Base-by-base conservation (phyloP, 2,329 filamentous ascomycete genomes). In the Cladosporium oxysporum region DNA sequence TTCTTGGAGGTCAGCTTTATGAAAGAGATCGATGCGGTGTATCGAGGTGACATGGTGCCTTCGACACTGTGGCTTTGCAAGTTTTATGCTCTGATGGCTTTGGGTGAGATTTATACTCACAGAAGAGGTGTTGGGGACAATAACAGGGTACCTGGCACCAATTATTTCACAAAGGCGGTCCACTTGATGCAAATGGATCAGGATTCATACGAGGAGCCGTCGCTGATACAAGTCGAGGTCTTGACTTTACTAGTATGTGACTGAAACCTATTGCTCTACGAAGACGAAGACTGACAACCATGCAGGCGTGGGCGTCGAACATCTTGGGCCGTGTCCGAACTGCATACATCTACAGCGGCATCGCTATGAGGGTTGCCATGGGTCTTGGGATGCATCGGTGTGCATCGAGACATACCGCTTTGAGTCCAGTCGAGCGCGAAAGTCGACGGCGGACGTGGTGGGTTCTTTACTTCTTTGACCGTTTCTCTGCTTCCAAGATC, bases 81-180 rank as follows among this genome's bases (percentile, higher is more conserved):
- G 64, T 67, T 83, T 0, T 81, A 79, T 71, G 80, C 79, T 0
- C 53, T 83, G 0, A 81, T 83, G 66, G 82, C 81, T 0, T 74
- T 84, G 3, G 82, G 82, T 0, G 81, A 83, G 66, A 76, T 82
- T 41, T 83, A 83, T 31, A 81, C 81, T 0, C 78, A 76, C 0
- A 74, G 79, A 23, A 75, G 77, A 2, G 77, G 69, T 65, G 76
- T 12, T 35, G 74, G 3, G 72, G 76, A 14, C 67, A 72, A 35
- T 68, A 68, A 65, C 58, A 67, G 73, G 2, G 80, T 83, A 41
- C 82, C 82, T 0, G 82, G 82, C 0, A 72, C 83, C 65, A 67
- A 70, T 0, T 83, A 82, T 49, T 84, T 82, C 69, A 75, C 78
- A 0, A 74, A 78, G 1, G 80, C 81, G 0, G 78, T 76, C 0